Percentiles rank a stretch among this genome's conserved stretches.
Conservation (phyloP, 2,329 filamentous ascomycete species). For the Dendryphion nanum region DNA sequence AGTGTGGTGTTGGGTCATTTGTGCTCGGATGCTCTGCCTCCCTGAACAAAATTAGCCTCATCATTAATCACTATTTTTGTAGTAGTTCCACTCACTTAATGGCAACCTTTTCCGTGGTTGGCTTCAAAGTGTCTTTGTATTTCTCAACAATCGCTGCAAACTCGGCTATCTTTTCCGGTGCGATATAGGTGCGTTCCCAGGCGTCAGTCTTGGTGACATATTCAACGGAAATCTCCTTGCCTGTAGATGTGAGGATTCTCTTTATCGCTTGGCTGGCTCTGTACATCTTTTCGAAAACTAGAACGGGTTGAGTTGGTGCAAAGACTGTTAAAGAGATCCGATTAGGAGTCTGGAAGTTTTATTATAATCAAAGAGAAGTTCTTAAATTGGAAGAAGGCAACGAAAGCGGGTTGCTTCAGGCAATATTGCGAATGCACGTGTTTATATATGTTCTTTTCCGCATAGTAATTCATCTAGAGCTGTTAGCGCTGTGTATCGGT, state of each 20-base stretch:
- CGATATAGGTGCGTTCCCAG: constrained; percentile 1
- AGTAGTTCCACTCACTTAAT: constrained; percentile 1
- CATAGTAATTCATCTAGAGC: too few relatives aligned
- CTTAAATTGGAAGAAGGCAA: too few relatives aligned
- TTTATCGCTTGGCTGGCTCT: constrained; percentile 3
- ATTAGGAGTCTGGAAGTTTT: too few relatives aligned
- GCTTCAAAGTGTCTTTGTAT: constrained; percentile 5
- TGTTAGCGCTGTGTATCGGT: too few relatives aligned
- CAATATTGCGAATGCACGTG: too few relatives aligned
- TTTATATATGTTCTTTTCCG: too few relatives aligned
- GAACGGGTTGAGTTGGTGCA: too few relatives aligned
- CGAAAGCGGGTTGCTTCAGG: too few relatives aligned
- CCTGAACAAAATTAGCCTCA: too few relatives aligned
- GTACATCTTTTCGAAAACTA: too few relatives aligned
- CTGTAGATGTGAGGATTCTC: constrained; percentile 1
- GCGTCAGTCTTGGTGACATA: constrained; percentile 4
- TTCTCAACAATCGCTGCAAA: constrained; percentile 4
- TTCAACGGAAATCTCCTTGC: constrained; percentile 1
- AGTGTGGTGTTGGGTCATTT: constrained; percentile 3
- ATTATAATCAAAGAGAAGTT: too few relatives aligned
- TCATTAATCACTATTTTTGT: neutral
- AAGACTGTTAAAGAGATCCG: too few relatives aligned
- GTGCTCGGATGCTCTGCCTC: constrained; percentile 4
- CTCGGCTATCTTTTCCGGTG: neutral
- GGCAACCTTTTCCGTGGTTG: constrained; percentile 2